phyloP scores from a whole-genome alignment of 495 filamentous ascomycete genomes.

The Talaromyces wortmannii region DNA sequence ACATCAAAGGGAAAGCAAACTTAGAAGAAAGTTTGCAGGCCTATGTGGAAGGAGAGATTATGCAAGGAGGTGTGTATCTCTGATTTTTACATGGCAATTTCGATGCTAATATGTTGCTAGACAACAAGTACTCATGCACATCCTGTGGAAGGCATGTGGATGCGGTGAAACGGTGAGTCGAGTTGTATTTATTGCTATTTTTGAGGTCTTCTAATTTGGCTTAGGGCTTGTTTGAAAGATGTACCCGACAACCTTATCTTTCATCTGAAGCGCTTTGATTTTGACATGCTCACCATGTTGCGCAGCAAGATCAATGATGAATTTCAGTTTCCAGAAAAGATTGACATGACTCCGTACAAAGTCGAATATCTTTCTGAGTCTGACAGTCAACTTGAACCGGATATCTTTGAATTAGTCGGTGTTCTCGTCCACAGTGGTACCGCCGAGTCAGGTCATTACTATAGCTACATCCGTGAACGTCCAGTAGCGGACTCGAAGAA shows the following conservation, averaged over 20 bases:
- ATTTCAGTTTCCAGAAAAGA: constrained; percentile 76
- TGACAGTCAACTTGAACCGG: constrained; percentile 40
- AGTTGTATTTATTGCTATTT: not conserved
- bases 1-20: constrained; percentile 85
- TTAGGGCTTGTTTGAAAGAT: constrained; percentile 81
- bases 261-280: constrained; percentile 94
- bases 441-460: constrained; percentile 94
- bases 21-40: constrained; percentile 85
- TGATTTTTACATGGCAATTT: constrained; percentile 2
- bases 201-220: constrained; percentile 8
- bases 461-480: constrained; percentile 85
- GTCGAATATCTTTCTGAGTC: constrained; percentile 74
- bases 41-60: constrained; percentile 91
- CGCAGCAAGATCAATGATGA: constrained; percentile 94
- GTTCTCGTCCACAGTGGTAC: constrained; percentile 89
- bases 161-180: constrained; percentile 74
- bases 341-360: constrained; percentile 90
- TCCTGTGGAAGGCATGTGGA: constrained; percentile 86
- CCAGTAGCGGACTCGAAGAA: constrained; percentile 44
- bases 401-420: constrained; percentile 88
- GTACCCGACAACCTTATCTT: constrained; percentile 93
- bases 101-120: constrained; percentile 29
- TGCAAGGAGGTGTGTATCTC: constrained; percentile 70
- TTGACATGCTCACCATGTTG: constrained; percentile 76
- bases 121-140: constrained; percentile 97